Conservation (phyloP, 768 basidiomycete genomes). For the Kwoniella pini region DNA sequence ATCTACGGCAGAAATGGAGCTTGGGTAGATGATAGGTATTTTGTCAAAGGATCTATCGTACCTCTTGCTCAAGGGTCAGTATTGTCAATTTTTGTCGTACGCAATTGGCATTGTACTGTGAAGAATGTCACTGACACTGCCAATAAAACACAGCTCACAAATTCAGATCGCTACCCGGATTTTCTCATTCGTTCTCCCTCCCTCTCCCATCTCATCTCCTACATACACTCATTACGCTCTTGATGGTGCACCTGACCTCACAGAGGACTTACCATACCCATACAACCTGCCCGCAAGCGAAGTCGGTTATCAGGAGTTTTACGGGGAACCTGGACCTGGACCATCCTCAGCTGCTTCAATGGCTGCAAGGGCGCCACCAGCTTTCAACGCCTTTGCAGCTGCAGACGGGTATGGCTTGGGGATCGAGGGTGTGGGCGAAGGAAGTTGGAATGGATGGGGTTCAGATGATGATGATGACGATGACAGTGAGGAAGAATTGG, state of each 20-base stretch:
- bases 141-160: conserved; percentile 35
- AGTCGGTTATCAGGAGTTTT: conserved; percentile 44
- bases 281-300: conserved; percentile 40
- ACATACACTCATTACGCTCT: conserved; percentile 26
- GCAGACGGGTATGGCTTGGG: conserved; percentile 41
- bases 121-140: not conserved
- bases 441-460: conserved; percentile 20
- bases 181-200: conserved; percentile 95
- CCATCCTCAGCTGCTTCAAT: conserved; percentile 35
- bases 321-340: conserved; percentile 41
- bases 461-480: conserved; percentile 25
- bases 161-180: conserved; percentile 87
- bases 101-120: too few relatives aligned
- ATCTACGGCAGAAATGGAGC: conserved; percentile 97
- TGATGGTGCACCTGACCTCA: conserved; percentile 18
- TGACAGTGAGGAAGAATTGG: conserved; percentile 28
- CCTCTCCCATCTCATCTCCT: conserved; percentile 54
- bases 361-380: conserved; percentile 32
- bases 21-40: conserved; percentile 98
- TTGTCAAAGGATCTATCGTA: conserved; percentile 81
- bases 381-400: conserved; percentile 46
- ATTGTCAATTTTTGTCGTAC: not conserved
- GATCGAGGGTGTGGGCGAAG: conserved; percentile 24
- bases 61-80: conserved; percentile 77
- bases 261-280: conserved; percentile 42